Evolutionary conservation across 768 basidiomycete species (phyloP).

Genomic region (Thelephora ganbajun): DNA sequence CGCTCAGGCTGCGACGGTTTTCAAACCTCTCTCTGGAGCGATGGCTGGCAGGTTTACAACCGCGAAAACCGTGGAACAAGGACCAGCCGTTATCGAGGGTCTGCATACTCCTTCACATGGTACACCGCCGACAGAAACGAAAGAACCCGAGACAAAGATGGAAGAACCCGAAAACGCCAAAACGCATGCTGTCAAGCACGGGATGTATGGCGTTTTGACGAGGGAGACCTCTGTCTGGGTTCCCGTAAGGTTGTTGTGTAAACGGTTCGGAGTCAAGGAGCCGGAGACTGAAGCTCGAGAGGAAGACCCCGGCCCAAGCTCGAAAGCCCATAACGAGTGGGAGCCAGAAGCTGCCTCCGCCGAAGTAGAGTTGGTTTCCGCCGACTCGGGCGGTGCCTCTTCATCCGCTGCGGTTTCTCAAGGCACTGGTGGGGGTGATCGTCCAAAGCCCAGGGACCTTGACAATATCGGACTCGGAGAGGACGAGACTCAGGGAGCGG

Average conservation of each 20-base stretch:
- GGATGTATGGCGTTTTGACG: constrained; percentile 86
- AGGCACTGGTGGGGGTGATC: constrained; percentile 1
- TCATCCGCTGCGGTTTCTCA: background rate
- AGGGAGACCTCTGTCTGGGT: constrained; percentile 63
- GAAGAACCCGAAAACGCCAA: constrained; percentile 59
- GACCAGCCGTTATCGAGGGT: constrained; percentile 50
- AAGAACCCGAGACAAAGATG: constrained; percentile 27
- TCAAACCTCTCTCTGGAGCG: constrained; percentile 82
- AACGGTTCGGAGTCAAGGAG: constrained; percentile 86
- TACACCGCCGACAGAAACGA: constrained; percentile 24
- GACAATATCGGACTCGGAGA: constrained; percentile 84
- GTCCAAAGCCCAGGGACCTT: constrained; percentile 31
- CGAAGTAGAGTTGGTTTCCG: constrained; percentile 7
- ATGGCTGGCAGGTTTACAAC: constrained; percentile 94
- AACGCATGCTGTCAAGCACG: constrained; percentile 67
- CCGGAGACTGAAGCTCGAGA: constrained; percentile 49
- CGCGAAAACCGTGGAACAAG: constrained; percentile 56
- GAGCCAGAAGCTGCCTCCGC: constrained; percentile 5
- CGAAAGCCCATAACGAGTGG: background rate
- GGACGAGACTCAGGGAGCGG: constrained; percentile 78
- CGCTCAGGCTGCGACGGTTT: constrained; percentile 74
- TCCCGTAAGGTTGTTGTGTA: constrained; percentile 78
- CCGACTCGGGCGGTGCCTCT: constrained; percentile 3
- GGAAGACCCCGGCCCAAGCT: constrained; percentile 1
- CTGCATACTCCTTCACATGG: constrained; percentile 39